Base-by-base conservation (phyloP, 257 asterid genomes). In the Solanum arcanum region DNA sequence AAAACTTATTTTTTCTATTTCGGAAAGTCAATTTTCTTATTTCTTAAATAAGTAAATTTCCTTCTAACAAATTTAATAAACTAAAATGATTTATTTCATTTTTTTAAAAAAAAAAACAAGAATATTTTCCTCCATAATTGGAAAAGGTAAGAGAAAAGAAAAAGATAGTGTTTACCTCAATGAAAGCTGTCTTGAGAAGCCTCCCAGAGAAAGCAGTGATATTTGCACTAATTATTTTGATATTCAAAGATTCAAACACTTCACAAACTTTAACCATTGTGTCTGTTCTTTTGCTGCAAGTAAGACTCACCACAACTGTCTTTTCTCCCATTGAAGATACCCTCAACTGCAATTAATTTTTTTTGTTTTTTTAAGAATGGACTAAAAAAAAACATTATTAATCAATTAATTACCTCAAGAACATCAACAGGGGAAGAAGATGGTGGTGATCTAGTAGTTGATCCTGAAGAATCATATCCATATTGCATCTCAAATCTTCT, bases 201-300 rank as follows among this genome's bases (percentile, higher is more conserved):
- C 86, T 93, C 11, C 94, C 99, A 25, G 97, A 91, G 81, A 92
- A 91, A 49, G 98, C 91, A 78, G 96, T 90, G 87, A 96, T 93
- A 84, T 86, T 94, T 23, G 98, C 94, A 6, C 97, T 92, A 59
- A 95, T 92, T 87, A 96, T 88, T 88, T 93, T 95, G 92, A 96
- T 95, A 62, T 95, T 90, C 90, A 96, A 82, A 83, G 95, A 88
- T 83, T 96, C 99, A 52, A 96, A 96, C n/a, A 92, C 90, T 66
- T 95, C 94, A 86, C 99, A 95, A 2, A 96, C 85, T 88, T 92
- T 94, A 20, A 94, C 94, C 93, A 96, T 92, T 70, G 98, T 95
- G 90, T 96, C 96, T 85, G 85, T 87, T 92, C 95, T 90, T 88
- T 95, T 95, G 81, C 87, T 87, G 90, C 99, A 96, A 37, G 95